A percentile compares a stretch with the other conserved stretches of the same genome.
These are phyloP conservation scores for Trametes cingulata DNA, from an alignment of 768 basidiomycete genomes.

Conservation along the genomic window DNA sequence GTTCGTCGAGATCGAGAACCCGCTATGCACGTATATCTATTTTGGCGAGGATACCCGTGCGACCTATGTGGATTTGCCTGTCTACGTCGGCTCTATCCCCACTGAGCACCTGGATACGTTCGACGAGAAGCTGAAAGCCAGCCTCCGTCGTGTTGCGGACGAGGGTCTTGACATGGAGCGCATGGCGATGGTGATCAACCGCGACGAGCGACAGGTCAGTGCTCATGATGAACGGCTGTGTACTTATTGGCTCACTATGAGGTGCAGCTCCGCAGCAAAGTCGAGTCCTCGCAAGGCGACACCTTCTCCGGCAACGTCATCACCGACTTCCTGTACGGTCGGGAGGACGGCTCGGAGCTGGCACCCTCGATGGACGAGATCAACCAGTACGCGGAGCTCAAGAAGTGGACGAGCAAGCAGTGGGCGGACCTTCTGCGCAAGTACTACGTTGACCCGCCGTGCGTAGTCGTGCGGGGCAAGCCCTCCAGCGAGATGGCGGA, in stretches of 20 bases:
- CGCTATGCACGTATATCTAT: constrained; percentile 86
- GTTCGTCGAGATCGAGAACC: constrained; percentile 88
- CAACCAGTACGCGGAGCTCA: constrained; percentile 63
- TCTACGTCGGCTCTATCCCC: constrained; percentile 85
- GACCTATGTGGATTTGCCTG: constrained; percentile 67
- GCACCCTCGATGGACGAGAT: constrained; percentile 75
- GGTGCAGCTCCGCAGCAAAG: constrained; percentile 70
- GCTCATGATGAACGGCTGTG: background rate
- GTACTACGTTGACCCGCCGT: constrained; percentile 78
- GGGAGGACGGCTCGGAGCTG: constrained; percentile 79
- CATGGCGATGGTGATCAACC: constrained; percentile 82
- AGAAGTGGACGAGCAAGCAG: constrained; percentile 68
- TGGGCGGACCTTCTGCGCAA: constrained; percentile 78
- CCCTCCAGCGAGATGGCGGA: constrained; percentile 85
- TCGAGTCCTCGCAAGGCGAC: constrained; percentile 84
- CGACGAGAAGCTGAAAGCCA: constrained; percentile 62
- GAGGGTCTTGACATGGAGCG: constrained; percentile 89
- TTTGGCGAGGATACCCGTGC: constrained; percentile 78
- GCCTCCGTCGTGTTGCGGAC: constrained; percentile 65
- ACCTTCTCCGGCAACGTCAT: constrained; percentile 76
- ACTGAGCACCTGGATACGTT: constrained; percentile 76
- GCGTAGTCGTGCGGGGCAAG: constrained; percentile 79
- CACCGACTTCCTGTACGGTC: constrained; percentile 84
- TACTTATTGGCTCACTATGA: background rate
- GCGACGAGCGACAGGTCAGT: constrained; percentile 83